These are phyloP conservation scores for Salinomyces thailandicus DNA, from an alignment of 2,329 filamentous ascomycete species.

Conservation along the genomic window DNA sequence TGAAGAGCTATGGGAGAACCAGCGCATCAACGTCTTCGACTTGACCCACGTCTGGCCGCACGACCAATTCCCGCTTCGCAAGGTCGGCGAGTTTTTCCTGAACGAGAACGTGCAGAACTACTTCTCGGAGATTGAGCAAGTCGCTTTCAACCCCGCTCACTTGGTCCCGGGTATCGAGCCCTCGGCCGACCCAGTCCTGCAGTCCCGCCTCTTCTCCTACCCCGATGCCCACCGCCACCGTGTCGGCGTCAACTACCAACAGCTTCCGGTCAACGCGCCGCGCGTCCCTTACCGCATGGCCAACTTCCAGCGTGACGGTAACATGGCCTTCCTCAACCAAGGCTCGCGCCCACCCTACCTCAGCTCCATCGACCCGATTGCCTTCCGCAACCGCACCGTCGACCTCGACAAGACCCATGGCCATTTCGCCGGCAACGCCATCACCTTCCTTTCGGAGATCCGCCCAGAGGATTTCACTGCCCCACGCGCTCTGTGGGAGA, in stretches of 20 bases:
- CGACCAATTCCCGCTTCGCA: constrained; percentile 41
- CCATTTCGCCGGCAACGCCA: constrained; percentile 39
- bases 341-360: constrained; percentile 49
- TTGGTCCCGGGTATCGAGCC: constrained; percentile 58
- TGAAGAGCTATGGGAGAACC: constrained; percentile 42
- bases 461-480: constrained; percentile 45
- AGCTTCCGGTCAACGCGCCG: constrained; percentile 44
- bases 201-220: constrained; percentile 61
- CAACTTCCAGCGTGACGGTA: constrained; percentile 63
- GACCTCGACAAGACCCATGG: constrained; percentile 42
- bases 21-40: constrained; percentile 46
- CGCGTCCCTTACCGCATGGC: constrained; percentile 46
- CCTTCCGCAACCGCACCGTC: constrained; percentile 37
- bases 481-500: constrained; percentile 50
- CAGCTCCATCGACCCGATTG: constrained; percentile 42
- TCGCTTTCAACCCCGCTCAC: constrained; percentile 58
- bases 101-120: constrained; percentile 51
- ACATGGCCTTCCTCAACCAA: constrained; percentile 59
- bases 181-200: constrained; percentile 59
- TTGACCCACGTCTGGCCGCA: constrained; percentile 47
- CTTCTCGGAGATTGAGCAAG: constrained; percentile 59
- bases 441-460: constrained; percentile 44
- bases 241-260: constrained; percentile 49
- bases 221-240: constrained; percentile 53
- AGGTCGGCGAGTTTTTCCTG: constrained; percentile 42